These are phyloP conservation scores for Brassica rapa DNA, from an alignment of 345 rosid species.

Conservation along the genomic window DNA sequence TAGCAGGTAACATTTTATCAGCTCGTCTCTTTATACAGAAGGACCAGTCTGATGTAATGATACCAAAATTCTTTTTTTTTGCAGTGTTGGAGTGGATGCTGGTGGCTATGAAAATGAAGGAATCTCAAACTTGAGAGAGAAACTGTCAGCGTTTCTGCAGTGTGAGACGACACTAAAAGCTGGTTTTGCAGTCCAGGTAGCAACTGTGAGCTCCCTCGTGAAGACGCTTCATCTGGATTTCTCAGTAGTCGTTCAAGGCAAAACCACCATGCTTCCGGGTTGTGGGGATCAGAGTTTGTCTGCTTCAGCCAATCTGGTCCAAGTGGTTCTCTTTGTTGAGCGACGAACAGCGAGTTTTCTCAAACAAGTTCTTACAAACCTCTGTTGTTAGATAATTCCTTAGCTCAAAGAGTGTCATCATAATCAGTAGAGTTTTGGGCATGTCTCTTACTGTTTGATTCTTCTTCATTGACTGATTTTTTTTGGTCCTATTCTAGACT, in stretches of 20 bases:
- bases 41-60: no score
- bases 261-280: conserved; percentile 5
- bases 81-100: conserved; percentile 67
- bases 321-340: conserved; percentile 65
- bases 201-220: conserved; percentile 54
- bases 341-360: conserved; percentile 34
- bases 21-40: conserved; percentile 15
- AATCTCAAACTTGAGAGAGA: conserved; percentile 52
- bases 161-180: conserved; percentile 42
- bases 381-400: conserved; percentile 17
- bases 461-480: conserved; percentile 1
- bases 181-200: conserved; percentile 63
- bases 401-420: not conserved
- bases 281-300: conserved; percentile 36
- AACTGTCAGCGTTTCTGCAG: conserved; percentile 50
- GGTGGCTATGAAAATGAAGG: conserved; percentile 60
- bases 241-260: conserved; percentile 35
- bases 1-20: conserved; percentile 55
- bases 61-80: not conserved
- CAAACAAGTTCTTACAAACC: conserved; percentile 5
- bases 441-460: not conserved
- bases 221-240: conserved; percentile 46
- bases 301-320: conserved; percentile 41
- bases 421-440: conserved; percentile 9
- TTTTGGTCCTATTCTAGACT: not conserved